Base-by-base conservation (phyloP, 2,329 filamentous ascomycete genomes). In the Fusarium miscanthi region DNA sequence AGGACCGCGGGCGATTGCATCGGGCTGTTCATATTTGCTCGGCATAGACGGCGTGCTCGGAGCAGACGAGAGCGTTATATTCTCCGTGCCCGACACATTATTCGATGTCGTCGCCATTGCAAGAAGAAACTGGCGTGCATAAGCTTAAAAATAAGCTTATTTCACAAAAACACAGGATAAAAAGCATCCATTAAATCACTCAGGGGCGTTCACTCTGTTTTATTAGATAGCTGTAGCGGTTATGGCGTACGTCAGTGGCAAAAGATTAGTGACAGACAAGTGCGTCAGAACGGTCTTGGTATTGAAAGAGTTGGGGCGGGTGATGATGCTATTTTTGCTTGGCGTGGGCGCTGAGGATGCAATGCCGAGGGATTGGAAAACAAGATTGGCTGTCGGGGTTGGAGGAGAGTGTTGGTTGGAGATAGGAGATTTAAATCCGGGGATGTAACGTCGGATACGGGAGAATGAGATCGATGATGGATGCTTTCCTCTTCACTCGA, bases 61-160 rank as follows among this genome's bases (percentile, higher is more conserved):
- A 2, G 51, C 27, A 27, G 68, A 70, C 1, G 68, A 66, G 5
- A 69, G 17, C 4, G 59, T 21, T 31, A 31, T n/a, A 13, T 69
- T 41, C 17, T 70, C 46, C 1, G 35, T 52, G 5, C 23, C 30
- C 3, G 37, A 8, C 7, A n/a, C 11, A 5, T 10, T 48, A 14
- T 46, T 46, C 6, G 30, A 40, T 12, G 33, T 53, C 2, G 5
- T 62, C 7, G 43, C 19, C 19, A 53, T 58, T 17, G 27, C 52
- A 40, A 38, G 21, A 8, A 19, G 27, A 31, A 17, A 19, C 9
- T 11, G 33, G 37, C 12, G 21, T 23, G 60, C 51, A 70, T 70
- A 70, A 70, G 61, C 68, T 70, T 70, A 70, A 66, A 54, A 62
- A 46, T 62, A 70, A 70, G 66, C 68, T 70, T 70, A 67, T 48